These are phyloP conservation scores for Boletellus sp. DNA, from an alignment of 1,284 basidiomycete species.

Conservation along the genomic window DNA sequence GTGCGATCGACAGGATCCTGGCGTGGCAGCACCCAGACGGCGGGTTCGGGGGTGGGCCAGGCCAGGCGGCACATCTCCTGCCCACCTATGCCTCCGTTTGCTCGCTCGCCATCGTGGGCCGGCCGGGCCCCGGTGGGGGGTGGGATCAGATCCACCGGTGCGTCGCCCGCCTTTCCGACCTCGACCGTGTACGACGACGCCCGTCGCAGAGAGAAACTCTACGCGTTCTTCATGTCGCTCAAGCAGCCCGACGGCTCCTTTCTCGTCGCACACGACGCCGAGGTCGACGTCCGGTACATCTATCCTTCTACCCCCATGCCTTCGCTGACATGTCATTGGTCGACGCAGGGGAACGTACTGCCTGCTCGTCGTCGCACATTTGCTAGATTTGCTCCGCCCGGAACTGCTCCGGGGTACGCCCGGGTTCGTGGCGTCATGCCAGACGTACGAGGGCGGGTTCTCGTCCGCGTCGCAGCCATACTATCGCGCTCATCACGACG, in stretches of 20 bases:
- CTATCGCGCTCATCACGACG: slow-evolving; percentile 21
- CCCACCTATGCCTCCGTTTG: slow-evolving; percentile 90
- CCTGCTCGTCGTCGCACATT: slow-evolving; percentile 63
- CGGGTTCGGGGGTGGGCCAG: slow-evolving; percentile 90
- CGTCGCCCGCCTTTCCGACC: no score
- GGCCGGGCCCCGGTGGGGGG: slow-evolving; percentile 68
- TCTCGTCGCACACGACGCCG: slow-evolving; percentile 81
- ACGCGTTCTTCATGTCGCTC: slow-evolving; percentile 87
- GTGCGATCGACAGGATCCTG: slow-evolving; percentile 76
- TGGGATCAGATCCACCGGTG: slow-evolving; percentile 83
- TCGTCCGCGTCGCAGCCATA: slow-evolving; percentile 78
- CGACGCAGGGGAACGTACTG: slow-evolving; percentile 68
- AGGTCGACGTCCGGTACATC: slow-evolving; percentile 84
- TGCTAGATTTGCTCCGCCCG: slow-evolving; percentile 83
- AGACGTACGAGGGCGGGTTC: slow-evolving; percentile 98
- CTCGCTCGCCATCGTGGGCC: slow-evolving; percentile 79
- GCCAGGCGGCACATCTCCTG: slow-evolving; percentile 85
- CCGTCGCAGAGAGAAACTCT: slow-evolving; percentile 60
- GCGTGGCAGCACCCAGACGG: slow-evolving; percentile 78
- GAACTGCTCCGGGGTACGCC: slow-evolving; percentile 73
- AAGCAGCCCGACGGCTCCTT: slow-evolving; percentile 96
- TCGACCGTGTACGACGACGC: no score
- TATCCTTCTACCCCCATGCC: neutral
- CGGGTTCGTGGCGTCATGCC: slow-evolving; percentile 75
- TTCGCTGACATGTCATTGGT: no score